These are phyloP conservation scores for Pachyrhizus erosus DNA, from an alignment of 306 rosid genomes.

Conservation along the genomic window DNA sequence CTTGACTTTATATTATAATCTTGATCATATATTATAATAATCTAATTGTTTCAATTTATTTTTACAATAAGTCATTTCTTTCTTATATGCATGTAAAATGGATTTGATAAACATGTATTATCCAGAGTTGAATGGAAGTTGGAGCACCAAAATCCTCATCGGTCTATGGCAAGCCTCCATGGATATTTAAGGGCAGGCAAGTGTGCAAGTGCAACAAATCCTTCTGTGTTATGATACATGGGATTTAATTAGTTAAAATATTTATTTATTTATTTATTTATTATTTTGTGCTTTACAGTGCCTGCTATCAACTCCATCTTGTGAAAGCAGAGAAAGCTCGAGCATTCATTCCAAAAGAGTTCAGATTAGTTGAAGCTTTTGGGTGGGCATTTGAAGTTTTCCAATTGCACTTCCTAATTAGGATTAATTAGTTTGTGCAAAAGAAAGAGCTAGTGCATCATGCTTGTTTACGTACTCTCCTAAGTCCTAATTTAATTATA, in stretches of 20 bases:
- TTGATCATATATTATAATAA: not conserved
- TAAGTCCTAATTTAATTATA: too few species aligned
- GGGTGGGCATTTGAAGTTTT: constrained; percentile 63
- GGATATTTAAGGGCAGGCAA: constrained; percentile 84
- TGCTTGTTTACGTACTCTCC: too few species aligned
- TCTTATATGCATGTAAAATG: too few species aligned
- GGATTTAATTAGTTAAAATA: not conserved
- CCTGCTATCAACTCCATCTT: constrained; percentile 88
- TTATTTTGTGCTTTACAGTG: constrained; percentile 55
- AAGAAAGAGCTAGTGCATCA: not conserved
- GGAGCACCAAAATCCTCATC: constrained; percentile 53
- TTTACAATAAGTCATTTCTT: too few species aligned
- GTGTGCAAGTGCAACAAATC: not conserved
- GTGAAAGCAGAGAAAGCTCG: constrained; percentile 82
- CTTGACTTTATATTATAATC: not conserved
- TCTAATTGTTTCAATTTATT: not conserved
- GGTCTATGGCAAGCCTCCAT: constrained; percentile 88
- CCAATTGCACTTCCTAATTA: not conserved
- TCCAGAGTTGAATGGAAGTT: constrained; percentile 51
- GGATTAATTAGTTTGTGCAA: too few species aligned
- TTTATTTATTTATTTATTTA: too few species aligned
- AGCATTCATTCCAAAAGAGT: constrained; percentile 82
- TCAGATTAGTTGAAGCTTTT: constrained; percentile 86
- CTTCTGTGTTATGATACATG: not conserved
- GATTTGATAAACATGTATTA: too few species aligned